phyloP scores from a whole-genome alignment of 1,139 yeast species.

The Wickerhamomyces sp. region DNA sequence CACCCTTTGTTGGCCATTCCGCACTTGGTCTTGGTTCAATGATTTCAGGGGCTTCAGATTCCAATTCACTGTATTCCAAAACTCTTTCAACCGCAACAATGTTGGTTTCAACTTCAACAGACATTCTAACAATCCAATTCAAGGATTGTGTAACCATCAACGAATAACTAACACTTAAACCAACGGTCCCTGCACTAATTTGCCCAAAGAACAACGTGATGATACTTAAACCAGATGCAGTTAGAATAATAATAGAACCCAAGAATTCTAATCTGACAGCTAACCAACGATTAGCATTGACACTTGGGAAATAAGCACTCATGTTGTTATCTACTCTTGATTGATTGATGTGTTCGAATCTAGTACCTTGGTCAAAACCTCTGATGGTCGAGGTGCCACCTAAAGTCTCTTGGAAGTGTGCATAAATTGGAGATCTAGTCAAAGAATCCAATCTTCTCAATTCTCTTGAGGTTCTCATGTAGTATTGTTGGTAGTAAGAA shows the following conservation, averaged over 20 bases:
- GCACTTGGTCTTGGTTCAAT: constrained; percentile 67
- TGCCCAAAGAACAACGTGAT: constrained; percentile 60
- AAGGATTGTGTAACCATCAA: constrained; percentile 87
- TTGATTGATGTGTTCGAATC: constrained; percentile 74
- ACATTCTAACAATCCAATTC: constrained; percentile 98
- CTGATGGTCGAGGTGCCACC: constrained; percentile 88
- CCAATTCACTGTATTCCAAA: constrained; percentile 71
- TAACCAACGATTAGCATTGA: constrained; percentile 93
- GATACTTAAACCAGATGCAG: constrained; percentile 80
- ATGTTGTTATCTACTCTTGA: constrained; percentile 77
- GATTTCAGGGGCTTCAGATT: constrained; percentile 77
- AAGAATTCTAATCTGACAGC: constrained; percentile 89
- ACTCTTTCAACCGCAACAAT: constrained; percentile 96
- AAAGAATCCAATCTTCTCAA: constrained; percentile 91
- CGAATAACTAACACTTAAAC: constrained; percentile 89
- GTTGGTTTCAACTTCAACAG: constrained; percentile 95
- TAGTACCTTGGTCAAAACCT: constrained; percentile 72
- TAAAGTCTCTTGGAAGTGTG: constrained; percentile 94
- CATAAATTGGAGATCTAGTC: constrained; percentile 89
- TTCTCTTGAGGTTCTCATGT: constrained; percentile 87
- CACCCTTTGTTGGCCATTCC: constrained; percentile 79
- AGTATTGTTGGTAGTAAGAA: constrained; percentile 82
- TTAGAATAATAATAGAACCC: constrained; percentile 82
- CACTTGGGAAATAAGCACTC: constrained; percentile 91
- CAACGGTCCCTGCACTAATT: constrained; percentile 85